Evolutionary conservation across 805 yeast genomes (phyloP), one percentile per base, ranked within the genome.

Genomic region (Teunomyces barrocoloradensis): DNA sequence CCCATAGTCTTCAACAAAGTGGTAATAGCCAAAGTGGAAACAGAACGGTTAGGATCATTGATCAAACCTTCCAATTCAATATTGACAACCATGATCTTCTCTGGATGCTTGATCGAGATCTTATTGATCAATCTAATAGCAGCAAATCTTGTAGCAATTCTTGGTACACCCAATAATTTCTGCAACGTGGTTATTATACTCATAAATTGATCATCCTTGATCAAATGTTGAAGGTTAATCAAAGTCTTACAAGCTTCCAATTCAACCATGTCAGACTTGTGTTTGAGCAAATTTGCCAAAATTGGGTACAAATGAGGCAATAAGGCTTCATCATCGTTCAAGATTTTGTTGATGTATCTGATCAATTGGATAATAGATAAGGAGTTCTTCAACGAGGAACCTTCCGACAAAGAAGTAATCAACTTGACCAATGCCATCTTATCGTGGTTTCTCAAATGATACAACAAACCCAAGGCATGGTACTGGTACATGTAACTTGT

Each of bases 11-110:
- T 94, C 67, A 94, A 80, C 61, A 94, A 76, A 2, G 98, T 92
- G 29, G 98, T 94, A 64, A 94, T 94, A 23, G 99, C 97, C 68
- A 89, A 92, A 12, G 99, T 94, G 11, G 98, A 92, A 54, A 94
- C 83, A 29, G 96, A 85, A 70, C 96, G 83, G 71, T 89, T 90
- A 21, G 91, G 65, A 66, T 92, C 98, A 63, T 85, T 85, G 59
- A 94, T 88, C 64, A 94, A 78, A 28, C 82, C 73, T 70, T 94
- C 98, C 61, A 94, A 79, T 65, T 91, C 97, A 43, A 78, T 73
- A 63, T 89, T 94, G 66, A 95, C 89, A 39, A 80, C 79, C 53
- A 87, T 82, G 44, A 86, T 79, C 59, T 82, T 85, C 56, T 85
- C 88, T 6, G 98, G 96, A 52, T 82, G 81, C 54, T 77, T 80